Evolutionary conservation across 352 stramenopile species (phyloP).

Genomic region (Elongisporangium prolatum): DNA sequence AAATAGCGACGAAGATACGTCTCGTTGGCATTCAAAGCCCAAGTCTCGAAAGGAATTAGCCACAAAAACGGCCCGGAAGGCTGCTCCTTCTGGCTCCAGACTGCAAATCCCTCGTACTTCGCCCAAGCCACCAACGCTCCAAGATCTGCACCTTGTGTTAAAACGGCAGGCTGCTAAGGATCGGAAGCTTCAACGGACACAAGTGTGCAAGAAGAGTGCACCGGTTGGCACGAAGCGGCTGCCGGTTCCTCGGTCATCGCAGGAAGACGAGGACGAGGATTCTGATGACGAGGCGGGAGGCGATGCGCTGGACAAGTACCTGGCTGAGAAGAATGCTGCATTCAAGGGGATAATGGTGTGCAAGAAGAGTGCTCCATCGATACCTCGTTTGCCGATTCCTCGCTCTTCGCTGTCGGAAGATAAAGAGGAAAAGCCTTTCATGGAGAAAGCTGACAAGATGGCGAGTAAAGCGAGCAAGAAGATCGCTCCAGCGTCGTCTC

Average conservation of each 20-base stretch:
- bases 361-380: not conserved
- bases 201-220: not conserved
- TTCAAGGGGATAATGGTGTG: constrained; percentile 3
- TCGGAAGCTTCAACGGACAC: not conserved
- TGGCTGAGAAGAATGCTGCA: not conserved
- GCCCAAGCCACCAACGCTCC: not conserved
- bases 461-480: not conserved
- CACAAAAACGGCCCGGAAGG: not conserved
- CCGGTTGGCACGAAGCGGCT: not conserved
- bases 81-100: not conserved
- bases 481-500: not conserved
- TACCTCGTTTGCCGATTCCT: constrained; percentile 6
- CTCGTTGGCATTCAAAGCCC: not conserved
- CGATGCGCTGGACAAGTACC: not conserved
- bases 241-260: not conserved
- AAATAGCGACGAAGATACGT: not conserved
- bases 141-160: not conserved
- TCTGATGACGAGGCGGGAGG: constrained; percentile 3
- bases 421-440: constrained; percentile 8
- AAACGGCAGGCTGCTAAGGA: not conserved
- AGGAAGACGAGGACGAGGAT: constrained; percentile 3
- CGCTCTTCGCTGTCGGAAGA: constrained; percentile 13
- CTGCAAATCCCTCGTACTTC: not conserved
- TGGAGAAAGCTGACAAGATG: not conserved
- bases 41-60: not conserved